A percentile compares a stretch with the other conserved stretches of the same genome.
Conservation (phyloP, 768 basidiomycete species). For the Tylopilus plumbeoviolaceoides region DNA sequence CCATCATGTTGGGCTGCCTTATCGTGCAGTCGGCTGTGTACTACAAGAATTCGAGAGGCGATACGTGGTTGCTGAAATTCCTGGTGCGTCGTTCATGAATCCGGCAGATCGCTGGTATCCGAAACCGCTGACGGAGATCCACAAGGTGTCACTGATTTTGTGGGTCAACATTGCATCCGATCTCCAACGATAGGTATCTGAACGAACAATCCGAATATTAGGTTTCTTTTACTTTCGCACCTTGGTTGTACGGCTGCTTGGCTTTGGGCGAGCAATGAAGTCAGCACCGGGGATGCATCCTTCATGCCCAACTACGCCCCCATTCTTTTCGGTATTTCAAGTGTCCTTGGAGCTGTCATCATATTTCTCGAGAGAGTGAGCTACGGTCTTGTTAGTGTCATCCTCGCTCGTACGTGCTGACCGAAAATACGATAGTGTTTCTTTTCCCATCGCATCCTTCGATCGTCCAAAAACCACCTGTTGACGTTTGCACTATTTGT, state of each 20-base stretch:
- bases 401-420: background rate
- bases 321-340: conserved; percentile 19
- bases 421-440: conserved; percentile 11
- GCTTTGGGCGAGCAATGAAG: conserved; percentile 17
- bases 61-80: conserved; percentile 10
- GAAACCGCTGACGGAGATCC: conserved; percentile 1
- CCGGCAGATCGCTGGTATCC: background rate
- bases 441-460: conserved; percentile 17
- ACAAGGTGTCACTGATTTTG: conserved; percentile 18
- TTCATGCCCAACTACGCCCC: conserved; percentile 9
- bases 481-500: conserved; percentile 12
- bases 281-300: background rate
- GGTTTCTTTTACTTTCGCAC: conserved; percentile 15
- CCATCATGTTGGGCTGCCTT: conserved; percentile 22
- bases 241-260: conserved; percentile 16
- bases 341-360: conserved; percentile 11
- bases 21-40: conserved; percentile 26
- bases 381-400: background rate
- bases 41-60: conserved; percentile 17
- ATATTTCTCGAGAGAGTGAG: conserved; percentile 17
- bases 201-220: background rate
- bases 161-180: conserved; percentile 4
- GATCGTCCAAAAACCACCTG: conserved; percentile 12
- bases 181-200: conserved; percentile 1
- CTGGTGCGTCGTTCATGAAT: conserved; percentile 14